Evolutionary conservation across 1,284 basidiomycete genomes (phyloP).

Genomic region (Leccinum pachyderme): DNA sequence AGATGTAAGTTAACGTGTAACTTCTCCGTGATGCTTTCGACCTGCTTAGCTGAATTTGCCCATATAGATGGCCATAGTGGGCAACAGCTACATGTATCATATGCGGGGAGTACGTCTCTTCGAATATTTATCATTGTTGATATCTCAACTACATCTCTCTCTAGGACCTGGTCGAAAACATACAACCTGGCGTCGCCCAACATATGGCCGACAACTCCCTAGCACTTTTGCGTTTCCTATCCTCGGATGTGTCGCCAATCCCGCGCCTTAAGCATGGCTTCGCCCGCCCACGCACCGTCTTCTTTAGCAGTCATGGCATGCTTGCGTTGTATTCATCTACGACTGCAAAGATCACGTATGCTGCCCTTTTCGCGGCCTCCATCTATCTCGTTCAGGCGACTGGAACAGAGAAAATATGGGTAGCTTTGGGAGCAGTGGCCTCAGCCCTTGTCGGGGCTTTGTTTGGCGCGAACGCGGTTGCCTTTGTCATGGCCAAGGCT

Average conservation of each 20-base stretch:
- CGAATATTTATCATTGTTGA: slow-evolving; percentile 4
- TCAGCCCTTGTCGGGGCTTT: slow-evolving; percentile 58
- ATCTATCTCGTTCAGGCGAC: slow-evolving; percentile 42
- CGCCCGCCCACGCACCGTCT: slow-evolving; percentile 66
- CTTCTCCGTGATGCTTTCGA: background rate
- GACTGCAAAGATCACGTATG: slow-evolving; percentile 72
- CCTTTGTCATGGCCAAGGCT: slow-evolving; percentile 63
- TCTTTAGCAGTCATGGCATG: slow-evolving; percentile 69
- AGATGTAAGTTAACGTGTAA: slow-evolving; percentile 53
- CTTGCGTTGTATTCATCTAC: slow-evolving; percentile 76
- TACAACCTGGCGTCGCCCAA: slow-evolving; percentile 78
- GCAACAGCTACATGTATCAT: slow-evolving; percentile 92
- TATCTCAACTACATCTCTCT: slow-evolving; percentile 20
- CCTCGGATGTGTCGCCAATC: slow-evolving; percentile 63
- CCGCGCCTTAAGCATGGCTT: slow-evolving; percentile 57
- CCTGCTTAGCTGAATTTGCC: slow-evolving; percentile 2
- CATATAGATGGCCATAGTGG: slow-evolving; percentile 85
- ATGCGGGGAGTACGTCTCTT: slow-evolving; percentile 62
- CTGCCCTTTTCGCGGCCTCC: slow-evolving; percentile 47
- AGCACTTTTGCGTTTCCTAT: slow-evolving; percentile 80
- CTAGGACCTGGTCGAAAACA: slow-evolving; percentile 77
- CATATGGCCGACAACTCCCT: slow-evolving; percentile 94
- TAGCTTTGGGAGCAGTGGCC: slow-evolving; percentile 43
- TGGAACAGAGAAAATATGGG: slow-evolving; percentile 28
- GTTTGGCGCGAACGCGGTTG: slow-evolving; percentile 69